Conservation (phyloP, 2,329 filamentous ascomycete genomes). For the Aspergillus ochraceus region DNA sequence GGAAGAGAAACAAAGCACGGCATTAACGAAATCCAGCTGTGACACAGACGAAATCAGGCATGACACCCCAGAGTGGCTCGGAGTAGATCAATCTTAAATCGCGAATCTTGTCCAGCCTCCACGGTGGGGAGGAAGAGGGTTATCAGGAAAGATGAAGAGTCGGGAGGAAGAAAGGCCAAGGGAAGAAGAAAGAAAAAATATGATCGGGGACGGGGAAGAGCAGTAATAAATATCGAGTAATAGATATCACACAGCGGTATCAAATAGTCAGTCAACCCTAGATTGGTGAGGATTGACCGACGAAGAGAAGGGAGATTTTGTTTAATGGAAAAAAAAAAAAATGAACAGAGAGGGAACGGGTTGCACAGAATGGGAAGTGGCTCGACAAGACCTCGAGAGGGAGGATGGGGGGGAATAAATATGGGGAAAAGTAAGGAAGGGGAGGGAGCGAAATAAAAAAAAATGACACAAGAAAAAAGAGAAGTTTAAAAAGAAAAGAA, state of each 20-base stretch:
- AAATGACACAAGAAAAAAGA: conserved; percentile 17
- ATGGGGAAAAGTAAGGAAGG: conserved; percentile 4
- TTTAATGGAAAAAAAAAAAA: background rate
- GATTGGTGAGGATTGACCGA: conserved; percentile 11
- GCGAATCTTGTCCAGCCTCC: conserved; percentile 9
- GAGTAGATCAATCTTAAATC: conserved; percentile 14
- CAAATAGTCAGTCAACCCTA: background rate
- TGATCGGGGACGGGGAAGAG: background rate
- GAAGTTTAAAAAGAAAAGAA: conserved; percentile 13
- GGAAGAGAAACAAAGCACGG: conserved; percentile 37
- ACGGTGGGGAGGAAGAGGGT: conserved; percentile 2
- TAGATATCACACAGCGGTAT: background rate
- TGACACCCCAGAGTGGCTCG: conserved; percentile 28
- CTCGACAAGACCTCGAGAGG: conserved; percentile 8
- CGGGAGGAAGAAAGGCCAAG: background rate
- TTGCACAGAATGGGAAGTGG: background rate
- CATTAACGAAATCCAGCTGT: conserved; percentile 38
- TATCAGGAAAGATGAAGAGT: background rate
- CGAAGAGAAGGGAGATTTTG: conserved; percentile 10
- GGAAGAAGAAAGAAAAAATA: background rate
- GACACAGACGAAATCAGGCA: conserved; percentile 37
- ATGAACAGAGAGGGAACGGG: background rate
- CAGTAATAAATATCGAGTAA: background rate
- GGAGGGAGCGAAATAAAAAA: conserved; percentile 16
- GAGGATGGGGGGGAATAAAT: conserved; percentile 13